A percentile compares a stretch with the other conserved stretches of the same genome.
These are phyloP conservation scores for Phytophthora colocasiae DNA, from an alignment of 352 stramenopile species.

Conservation along the genomic window DNA sequence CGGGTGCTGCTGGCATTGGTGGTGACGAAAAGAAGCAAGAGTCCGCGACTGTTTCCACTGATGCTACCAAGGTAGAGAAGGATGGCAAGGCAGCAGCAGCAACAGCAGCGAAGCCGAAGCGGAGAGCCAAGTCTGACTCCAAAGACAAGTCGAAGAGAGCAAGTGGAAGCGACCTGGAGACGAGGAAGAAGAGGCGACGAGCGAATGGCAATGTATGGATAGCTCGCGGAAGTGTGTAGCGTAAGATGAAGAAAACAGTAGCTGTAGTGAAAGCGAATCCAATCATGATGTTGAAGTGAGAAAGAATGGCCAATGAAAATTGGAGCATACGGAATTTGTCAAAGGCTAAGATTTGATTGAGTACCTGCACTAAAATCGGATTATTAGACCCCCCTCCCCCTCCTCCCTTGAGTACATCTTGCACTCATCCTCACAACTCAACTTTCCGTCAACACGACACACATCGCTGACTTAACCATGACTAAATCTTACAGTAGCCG, in stretches of 20 bases:
- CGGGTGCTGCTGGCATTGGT: not conserved
- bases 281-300: too few species aligned
- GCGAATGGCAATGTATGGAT: not conserved
- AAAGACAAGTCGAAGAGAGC: not conserved
- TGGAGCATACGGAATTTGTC: too few species aligned
- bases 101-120: not conserved
- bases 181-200: not conserved
- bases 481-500: not conserved
- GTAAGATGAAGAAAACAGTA: conserved; percentile 1
- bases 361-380: too few species aligned
- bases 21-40: not conserved
- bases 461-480: not conserved
- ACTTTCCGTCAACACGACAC: too few species aligned
- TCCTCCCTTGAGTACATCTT: too few species aligned
- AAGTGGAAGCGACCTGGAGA: not conserved
- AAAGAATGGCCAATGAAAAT: too few species aligned
- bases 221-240: not conserved
- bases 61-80: not conserved
- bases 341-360: too few species aligned
- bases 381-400: too few species aligned
- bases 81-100: not conserved
- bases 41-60: not conserved
- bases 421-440: too few species aligned
- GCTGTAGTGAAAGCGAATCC: too few species aligned
- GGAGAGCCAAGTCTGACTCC: not conserved